A percentile compares a stretch with the other conserved stretches of the same genome.
Conservation (phyloP, 306 rosid species). For the Trifolium dubium region DNA sequence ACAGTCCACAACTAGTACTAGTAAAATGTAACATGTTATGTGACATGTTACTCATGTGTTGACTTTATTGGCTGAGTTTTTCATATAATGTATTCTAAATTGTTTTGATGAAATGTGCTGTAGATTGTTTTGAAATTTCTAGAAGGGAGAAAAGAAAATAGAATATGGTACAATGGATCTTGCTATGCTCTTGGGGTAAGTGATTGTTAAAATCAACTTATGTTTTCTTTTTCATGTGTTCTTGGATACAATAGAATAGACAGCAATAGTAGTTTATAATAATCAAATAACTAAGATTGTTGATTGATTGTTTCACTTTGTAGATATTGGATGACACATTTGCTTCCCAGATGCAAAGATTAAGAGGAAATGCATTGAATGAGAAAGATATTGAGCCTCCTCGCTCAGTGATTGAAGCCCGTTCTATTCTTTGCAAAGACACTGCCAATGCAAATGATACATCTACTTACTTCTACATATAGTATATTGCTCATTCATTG, state of each 20-base stretch:
- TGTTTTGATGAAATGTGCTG: slow-evolving; percentile 28
- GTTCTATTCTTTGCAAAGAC: slow-evolving; percentile 91
- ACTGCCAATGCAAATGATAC: slow-evolving; percentile 67
- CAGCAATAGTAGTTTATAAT: neutral
- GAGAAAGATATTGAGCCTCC: slow-evolving; percentile 95
- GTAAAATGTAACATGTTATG: neutral
- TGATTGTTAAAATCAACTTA: neutral
- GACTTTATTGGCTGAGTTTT: slow-evolving; percentile 6
- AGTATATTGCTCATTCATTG: slow-evolving; percentile 17
- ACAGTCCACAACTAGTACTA: neutral
- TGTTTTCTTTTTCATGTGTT: neutral
- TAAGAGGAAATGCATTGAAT: slow-evolving; percentile 86
- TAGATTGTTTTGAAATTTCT: slow-evolving; percentile 85
- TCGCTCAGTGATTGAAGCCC: slow-evolving; percentile 88
- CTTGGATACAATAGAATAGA: neutral
- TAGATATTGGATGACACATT: slow-evolving; percentile 92
- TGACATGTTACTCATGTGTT: neutral
- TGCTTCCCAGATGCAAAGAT: slow-evolving; percentile 95
- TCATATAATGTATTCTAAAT: slow-evolving; percentile 38
- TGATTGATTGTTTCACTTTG: slow-evolving; percentile 40
- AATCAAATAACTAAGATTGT: neutral
- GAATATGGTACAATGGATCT: slow-evolving; percentile 88
- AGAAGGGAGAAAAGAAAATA: slow-evolving; percentile 94
- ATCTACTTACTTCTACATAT: slow-evolving; percentile 65
- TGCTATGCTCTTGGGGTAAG: slow-evolving; percentile 96